Percentiles rank a stretch among this genome's conserved stretches.
Evolutionary conservation across 2,329 filamentous ascomycete genomes (phyloP).

Genomic region (Sclerotinia minor): DNA sequence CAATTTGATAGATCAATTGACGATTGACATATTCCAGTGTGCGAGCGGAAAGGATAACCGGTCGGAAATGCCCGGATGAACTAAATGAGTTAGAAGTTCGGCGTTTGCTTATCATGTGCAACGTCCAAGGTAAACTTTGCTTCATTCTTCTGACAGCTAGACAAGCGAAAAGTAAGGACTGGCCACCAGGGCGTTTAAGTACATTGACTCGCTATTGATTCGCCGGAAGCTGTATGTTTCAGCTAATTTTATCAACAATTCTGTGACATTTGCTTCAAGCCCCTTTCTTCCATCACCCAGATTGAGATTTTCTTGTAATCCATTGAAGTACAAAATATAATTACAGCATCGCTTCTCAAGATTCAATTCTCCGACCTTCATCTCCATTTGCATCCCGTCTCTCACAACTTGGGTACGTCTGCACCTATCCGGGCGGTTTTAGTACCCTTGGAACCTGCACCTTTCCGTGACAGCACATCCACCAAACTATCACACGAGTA

Average conservation of each 20-base stretch:
- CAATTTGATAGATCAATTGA: slow-evolving; percentile 13
- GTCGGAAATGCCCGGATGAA: slow-evolving; percentile 1
- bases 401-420: slow-evolving; percentile 7
- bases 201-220: not conserved
- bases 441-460: slow-evolving; percentile 22
- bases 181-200: not conserved
- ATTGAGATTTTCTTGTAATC: not conserved
- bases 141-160: slow-evolving; percentile 7
- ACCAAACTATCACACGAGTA: slow-evolving; percentile 17
- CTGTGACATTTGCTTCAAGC: not conserved
- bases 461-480: slow-evolving; percentile 23
- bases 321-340: not conserved
- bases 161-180: not conserved
- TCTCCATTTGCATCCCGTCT: slow-evolving; percentile 11
- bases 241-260: slow-evolving; percentile 11
- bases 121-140: not conserved
- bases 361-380: slow-evolving; percentile 20
- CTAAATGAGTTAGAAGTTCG: slow-evolving; percentile 15
- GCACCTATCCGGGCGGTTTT: slow-evolving; percentile 18
- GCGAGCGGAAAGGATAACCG: slow-evolving; percentile 13
- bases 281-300: not conserved
- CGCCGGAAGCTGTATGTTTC: slow-evolving; percentile 5
- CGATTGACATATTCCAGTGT: slow-evolving; percentile 12
- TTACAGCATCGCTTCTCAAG: slow-evolving; percentile 10
- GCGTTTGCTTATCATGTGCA: slow-evolving; percentile 17